A percentile compares a stretch with the other conserved stretches of the same genome.
Conservation (phyloP, 768 basidiomycete species). For the Podaxis pistillaris region DNA sequence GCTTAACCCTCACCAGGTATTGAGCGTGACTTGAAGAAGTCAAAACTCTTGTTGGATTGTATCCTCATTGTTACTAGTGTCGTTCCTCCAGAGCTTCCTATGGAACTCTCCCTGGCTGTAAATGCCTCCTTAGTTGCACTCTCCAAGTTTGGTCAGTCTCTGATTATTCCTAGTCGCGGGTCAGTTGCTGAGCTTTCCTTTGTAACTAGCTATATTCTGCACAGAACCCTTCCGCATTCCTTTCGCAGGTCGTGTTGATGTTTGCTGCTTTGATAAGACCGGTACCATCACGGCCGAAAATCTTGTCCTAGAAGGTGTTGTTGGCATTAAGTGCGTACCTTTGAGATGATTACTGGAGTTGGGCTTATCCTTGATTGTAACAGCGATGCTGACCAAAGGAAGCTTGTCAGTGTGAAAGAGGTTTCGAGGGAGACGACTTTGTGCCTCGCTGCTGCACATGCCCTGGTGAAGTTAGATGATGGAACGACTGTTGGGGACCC, state of each 20-base stretch:
- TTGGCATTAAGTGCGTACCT: slow-evolving; percentile 79
- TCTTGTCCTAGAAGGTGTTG: slow-evolving; percentile 91
- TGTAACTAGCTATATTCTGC: slow-evolving; percentile 87
- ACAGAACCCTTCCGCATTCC: slow-evolving; percentile 99
- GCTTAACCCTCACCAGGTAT: slow-evolving; percentile 53
- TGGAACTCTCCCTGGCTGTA: slow-evolving; percentile 96
- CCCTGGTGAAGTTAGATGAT: slow-evolving; percentile 91
- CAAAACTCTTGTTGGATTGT: slow-evolving; percentile 92
- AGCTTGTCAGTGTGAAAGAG: slow-evolving; percentile 77
- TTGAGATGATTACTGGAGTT: background rate
- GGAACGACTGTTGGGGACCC: slow-evolving; percentile 95
- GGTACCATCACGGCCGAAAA: slow-evolving; percentile 98
- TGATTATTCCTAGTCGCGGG: slow-evolving; percentile 23
- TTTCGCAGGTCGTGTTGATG: slow-evolving; percentile 91
- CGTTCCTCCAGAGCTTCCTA: slow-evolving; percentile 95
- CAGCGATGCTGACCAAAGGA: slow-evolving; percentile 59
- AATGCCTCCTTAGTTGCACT: slow-evolving; percentile 93
- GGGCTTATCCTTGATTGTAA: slow-evolving; percentile 10
- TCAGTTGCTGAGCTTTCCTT: background rate
- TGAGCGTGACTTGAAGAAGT: slow-evolving; percentile 90
- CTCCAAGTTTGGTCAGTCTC: slow-evolving; percentile 84
- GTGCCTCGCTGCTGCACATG: slow-evolving; percentile 92
- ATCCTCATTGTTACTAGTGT: slow-evolving; percentile 96
- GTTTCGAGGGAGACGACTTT: slow-evolving; percentile 75
- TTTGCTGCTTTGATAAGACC: slow-evolving; percentile 99